Percentiles rank a stretch among this genome's conserved stretches.
Conservation (phyloP, 2,329 filamentous ascomycete genomes). For the Talaromyces sp. region DNA sequence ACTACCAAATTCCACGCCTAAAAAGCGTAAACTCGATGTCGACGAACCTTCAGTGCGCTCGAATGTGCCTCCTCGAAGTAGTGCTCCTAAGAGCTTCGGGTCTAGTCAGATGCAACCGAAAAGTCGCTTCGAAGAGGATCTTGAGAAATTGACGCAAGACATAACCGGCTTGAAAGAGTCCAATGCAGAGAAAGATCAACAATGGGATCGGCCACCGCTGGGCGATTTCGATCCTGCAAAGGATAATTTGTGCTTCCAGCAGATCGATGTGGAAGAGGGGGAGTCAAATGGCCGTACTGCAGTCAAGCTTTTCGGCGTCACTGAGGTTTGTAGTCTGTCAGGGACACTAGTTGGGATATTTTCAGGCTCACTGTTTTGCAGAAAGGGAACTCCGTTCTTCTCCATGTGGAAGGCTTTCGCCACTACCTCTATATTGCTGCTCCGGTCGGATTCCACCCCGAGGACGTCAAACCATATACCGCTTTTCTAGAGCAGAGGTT, state of each 20-base stretch:
- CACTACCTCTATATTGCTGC: constrained; percentile 95
- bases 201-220: constrained; percentile 71
- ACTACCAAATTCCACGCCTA: constrained; percentile 53
- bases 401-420: constrained; percentile 93
- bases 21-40: constrained; percentile 78
- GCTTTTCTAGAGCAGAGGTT: constrained; percentile 75
- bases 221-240: constrained; percentile 60
- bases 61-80: constrained; percentile 59
- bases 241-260: constrained; percentile 81
- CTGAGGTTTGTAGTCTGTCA: constrained; percentile 54
- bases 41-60: constrained; percentile 49
- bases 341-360: neutral
- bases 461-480: constrained; percentile 75
- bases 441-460: constrained; percentile 72
- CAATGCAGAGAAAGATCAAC: constrained; percentile 89
- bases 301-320: constrained; percentile 92
- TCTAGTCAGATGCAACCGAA: constrained; percentile 71
- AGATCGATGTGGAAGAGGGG: constrained; percentile 93
- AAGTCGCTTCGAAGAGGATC: constrained; percentile 85
- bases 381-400: constrained; percentile 81
- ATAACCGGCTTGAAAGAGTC: constrained; percentile 79
- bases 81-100: constrained; percentile 52
- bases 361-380: neutral
- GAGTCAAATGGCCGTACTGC: constrained; percentile 72
- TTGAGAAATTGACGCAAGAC: constrained; percentile 95